phyloP scores from a whole-genome alignment of 345 rosid genomes.

The Atalantia buxifolia region DNA sequence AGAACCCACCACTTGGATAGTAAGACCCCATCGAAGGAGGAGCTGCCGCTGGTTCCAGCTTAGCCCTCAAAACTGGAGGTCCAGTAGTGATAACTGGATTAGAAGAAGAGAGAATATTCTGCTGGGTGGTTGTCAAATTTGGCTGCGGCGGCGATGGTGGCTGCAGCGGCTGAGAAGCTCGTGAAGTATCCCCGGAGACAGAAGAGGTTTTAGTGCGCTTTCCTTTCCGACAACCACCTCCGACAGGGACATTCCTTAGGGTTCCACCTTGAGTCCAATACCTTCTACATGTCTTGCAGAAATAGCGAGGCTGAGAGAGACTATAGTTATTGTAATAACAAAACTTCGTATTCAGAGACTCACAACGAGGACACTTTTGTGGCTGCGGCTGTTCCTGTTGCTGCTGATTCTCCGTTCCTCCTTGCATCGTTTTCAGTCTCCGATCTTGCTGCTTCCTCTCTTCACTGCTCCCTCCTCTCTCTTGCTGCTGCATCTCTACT shows the following conservation, averaged over 20 bases:
- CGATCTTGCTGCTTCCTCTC: conserved; percentile 31
- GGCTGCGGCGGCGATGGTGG: background rate
- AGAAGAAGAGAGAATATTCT: conserved; percentile 13
- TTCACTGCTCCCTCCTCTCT: conserved; percentile 18
- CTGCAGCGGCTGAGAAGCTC: conserved; percentile 15
- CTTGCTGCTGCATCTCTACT: conserved; percentile 32
- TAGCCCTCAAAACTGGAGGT: conserved; percentile 8
- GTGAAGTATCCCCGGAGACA: conserved; percentile 19
- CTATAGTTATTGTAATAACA: conserved; percentile 78
- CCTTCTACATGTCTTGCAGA: conserved; percentile 66
- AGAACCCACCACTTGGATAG: conserved; percentile 33
- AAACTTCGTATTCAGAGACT: conserved; percentile 61
- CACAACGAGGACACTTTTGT: conserved; percentile 64
- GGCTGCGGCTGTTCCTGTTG: conserved; percentile 20
- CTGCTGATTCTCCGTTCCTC: conserved; percentile 7
- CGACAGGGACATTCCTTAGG: conserved; percentile 63
- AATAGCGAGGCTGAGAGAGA: conserved; percentile 66
- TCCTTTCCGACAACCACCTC: conserved; percentile 63
- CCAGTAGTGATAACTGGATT: conserved; percentile 9
- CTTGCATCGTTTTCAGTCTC: conserved; percentile 26
- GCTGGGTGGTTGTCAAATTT: conserved; percentile 6
- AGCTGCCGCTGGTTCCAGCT: conserved; percentile 13
- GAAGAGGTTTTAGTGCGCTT: conserved; percentile 41
- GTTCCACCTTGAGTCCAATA: conserved; percentile 80
- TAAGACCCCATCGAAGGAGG: conserved; percentile 25